phyloP scores from a whole-genome alignment of 192 early-diverging fungal genomes.

The Spizellomyces punctatus region DNA sequence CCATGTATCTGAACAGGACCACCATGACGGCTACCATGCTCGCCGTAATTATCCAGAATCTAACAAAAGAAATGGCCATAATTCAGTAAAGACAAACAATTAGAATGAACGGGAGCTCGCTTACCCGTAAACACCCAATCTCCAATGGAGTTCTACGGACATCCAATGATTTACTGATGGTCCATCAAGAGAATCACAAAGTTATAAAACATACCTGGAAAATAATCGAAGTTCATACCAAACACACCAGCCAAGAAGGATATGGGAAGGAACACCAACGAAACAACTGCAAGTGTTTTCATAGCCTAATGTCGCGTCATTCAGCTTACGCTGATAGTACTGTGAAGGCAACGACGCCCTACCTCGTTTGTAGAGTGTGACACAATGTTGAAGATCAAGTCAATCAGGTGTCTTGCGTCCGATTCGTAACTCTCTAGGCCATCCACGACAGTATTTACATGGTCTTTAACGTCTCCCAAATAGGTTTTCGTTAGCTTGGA shows the following conservation, averaged over 20 bases:
- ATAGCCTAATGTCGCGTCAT: slow-evolving; percentile 17
- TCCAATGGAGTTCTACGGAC: slow-evolving; percentile 20
- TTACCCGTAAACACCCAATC: slow-evolving; percentile 27
- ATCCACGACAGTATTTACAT: slow-evolving; percentile 22
- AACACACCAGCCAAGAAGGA: slow-evolving; percentile 44
- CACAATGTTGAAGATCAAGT: slow-evolving; percentile 45
- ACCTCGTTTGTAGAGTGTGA: slow-evolving; percentile 46
- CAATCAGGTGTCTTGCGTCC: slow-evolving; percentile 28
- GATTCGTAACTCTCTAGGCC: slow-evolving; percentile 31
- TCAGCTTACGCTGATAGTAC: too few relatives aligned
- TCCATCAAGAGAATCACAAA: neutral
- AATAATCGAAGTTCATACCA: slow-evolving; percentile 50
- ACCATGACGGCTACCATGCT: slow-evolving; percentile 9
- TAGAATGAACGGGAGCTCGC: neutral
- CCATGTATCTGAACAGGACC: slow-evolving; percentile 11
- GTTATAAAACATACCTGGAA: slow-evolving; percentile 16
- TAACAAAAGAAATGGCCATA: neutral
- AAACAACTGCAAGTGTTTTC: slow-evolving; percentile 40
- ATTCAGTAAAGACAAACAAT: neutral
- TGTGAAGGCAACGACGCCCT: too few relatives aligned
- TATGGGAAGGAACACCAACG: slow-evolving; percentile 40
- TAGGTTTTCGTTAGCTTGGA: slow-evolving; percentile 36
- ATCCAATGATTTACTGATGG: neutral
- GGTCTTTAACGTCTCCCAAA: slow-evolving; percentile 40
- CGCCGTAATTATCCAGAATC: slow-evolving; percentile 27